These are phyloP conservation scores for Quercus ilex DNA, from an alignment of 306 rosid genomes.

Conservation along the genomic window DNA sequence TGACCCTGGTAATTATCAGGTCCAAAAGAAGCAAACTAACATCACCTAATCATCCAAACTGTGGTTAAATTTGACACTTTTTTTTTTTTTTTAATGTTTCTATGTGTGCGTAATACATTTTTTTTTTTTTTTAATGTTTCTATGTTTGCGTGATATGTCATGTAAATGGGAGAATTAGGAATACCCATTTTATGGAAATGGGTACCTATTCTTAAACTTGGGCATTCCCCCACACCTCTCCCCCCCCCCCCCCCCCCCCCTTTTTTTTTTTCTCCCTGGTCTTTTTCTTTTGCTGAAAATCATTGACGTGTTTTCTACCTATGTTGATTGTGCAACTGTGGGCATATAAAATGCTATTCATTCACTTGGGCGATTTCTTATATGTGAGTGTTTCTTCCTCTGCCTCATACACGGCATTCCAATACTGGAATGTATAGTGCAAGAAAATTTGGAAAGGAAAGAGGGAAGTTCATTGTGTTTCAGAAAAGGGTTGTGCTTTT, in stretches of 20 bases:
- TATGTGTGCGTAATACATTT: not conserved
- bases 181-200: not conserved
- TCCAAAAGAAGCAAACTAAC: no score
- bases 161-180: not conserved
- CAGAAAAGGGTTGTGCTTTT: not conserved
- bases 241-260: not conserved
- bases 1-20: no score
- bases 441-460: slow-evolving; percentile 4
- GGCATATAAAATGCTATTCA: not conserved
- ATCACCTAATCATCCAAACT: no score
- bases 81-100: no score
- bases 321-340: not conserved
- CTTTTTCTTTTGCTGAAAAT: not conserved
- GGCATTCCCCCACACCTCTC: no score
- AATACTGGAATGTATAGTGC: not conserved
- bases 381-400: not conserved
- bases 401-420: not conserved
- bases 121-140: no score
- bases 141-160: not conserved
- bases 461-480: not conserved
- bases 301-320: not conserved
- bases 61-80: no score
- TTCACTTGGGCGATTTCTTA: not conserved
- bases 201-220: not conserved
- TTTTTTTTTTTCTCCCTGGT: fast-evolving